Conservation (phyloP, 163 green algal genomes). For the Trebouxia gelatinosa region DNA sequence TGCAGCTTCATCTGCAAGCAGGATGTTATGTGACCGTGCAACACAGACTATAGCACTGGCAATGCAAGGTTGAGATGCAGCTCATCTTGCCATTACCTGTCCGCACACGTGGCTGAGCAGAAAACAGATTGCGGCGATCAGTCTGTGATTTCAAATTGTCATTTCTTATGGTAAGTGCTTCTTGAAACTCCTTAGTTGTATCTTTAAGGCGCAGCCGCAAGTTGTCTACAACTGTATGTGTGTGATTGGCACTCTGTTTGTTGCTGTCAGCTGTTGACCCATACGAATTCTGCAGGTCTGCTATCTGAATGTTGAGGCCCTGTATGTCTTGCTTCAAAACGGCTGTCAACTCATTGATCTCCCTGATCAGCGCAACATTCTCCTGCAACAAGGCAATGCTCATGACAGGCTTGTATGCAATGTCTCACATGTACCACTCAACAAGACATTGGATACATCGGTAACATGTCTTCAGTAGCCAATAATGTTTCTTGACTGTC, state of each 20-base stretch:
- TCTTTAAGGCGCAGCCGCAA: slow-evolving; percentile 90
- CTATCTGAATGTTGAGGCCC: slow-evolving; percentile 84
- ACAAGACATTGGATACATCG: not conserved
- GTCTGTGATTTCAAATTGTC: slow-evolving; percentile 91
- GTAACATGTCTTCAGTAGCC: not conserved
- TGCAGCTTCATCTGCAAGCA: slow-evolving; percentile 6
- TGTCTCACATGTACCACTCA: not conserved
- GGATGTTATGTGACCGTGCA: no score
- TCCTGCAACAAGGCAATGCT: not conserved
- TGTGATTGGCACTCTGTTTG: slow-evolving; percentile 55
- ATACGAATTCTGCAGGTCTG: slow-evolving; percentile 81
- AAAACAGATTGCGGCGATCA: slow-evolving; percentile 85
- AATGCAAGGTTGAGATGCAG: not conserved
- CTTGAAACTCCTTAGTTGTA: slow-evolving; percentile 89
- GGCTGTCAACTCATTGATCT: slow-evolving; percentile 85
- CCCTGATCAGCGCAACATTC: not conserved
- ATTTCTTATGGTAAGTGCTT: slow-evolving; percentile 87
- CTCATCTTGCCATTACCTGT: not conserved
- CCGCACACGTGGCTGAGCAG: slow-evolving; percentile 15
- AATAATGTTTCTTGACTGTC: no score
- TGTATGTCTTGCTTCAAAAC: slow-evolving; percentile 96
- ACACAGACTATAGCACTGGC: no score
- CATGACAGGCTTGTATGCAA: not conserved
- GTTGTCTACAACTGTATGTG: slow-evolving; percentile 89
- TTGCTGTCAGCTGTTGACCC: slow-evolving; percentile 38